Evolutionary conservation across 768 basidiomycete genomes (phyloP).

Genomic region (Boletus subparvulus): DNA sequence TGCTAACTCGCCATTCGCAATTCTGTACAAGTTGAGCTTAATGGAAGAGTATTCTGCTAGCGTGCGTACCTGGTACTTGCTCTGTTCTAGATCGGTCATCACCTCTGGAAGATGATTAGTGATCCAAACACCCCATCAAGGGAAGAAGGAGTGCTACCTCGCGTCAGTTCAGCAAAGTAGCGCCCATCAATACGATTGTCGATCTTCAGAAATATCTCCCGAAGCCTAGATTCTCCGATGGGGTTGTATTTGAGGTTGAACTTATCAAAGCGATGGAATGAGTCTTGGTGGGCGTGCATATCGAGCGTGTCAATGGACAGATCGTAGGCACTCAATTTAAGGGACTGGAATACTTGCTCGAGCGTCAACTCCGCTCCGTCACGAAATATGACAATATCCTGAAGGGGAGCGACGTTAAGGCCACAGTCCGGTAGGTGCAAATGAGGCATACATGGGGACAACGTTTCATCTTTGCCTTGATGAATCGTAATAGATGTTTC

Average conservation of each 20-base stretch:
- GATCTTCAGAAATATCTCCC: conserved; percentile 98
- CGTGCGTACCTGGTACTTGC: conserved; percentile 85
- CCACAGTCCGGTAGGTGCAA: background rate
- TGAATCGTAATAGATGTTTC: conserved; percentile 96
- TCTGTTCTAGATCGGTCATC: conserved; percentile 96
- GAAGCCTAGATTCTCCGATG: conserved; percentile 88
- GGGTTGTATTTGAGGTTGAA: conserved; percentile 98
- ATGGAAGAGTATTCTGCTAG: background rate
- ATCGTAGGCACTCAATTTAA: conserved; percentile 94
- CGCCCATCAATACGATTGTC: conserved; percentile 92
- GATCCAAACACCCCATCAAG: background rate
- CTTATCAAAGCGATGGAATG: conserved; percentile 98
- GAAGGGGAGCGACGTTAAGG: background rate
- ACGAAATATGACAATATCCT: conserved; percentile 96
- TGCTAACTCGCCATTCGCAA: conserved; percentile 95
- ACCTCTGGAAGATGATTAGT: conserved; percentile 58
- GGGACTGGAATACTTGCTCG: conserved; percentile 92
- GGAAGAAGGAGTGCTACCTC: conserved; percentile 49
- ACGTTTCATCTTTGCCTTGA: conserved; percentile 97
- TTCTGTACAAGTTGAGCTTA: conserved; percentile 49
- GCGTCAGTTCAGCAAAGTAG: conserved; percentile 93
- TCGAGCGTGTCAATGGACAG: conserved; percentile 98
- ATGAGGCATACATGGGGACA: conserved; percentile 60
- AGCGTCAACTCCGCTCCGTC: conserved; percentile 88
- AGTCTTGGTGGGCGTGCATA: conserved; percentile 98